Conservation (phyloP, 192 early-diverging fungal species). For the Martensiomyces pterosporus region DNA sequence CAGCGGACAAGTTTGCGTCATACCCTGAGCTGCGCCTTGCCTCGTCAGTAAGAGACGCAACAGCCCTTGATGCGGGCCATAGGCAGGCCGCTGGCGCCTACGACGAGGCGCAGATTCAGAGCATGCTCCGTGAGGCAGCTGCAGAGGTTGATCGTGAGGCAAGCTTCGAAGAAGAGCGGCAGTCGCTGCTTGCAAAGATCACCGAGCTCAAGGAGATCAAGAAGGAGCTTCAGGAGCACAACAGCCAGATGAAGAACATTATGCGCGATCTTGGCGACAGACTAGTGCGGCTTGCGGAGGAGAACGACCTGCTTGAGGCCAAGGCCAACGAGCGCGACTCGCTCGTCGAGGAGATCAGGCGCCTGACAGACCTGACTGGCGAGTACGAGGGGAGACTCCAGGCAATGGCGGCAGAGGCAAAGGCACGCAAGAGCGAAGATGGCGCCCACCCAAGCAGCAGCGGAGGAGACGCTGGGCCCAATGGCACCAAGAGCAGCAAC, state of each 20-base stretch:
- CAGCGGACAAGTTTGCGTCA: conserved; percentile 35
- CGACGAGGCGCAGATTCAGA: conserved; percentile 29
- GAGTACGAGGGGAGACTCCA: conserved; percentile 6
- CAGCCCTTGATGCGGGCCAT: not conserved
- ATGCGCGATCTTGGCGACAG: conserved; percentile 40
- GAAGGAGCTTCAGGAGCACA: conserved; percentile 38
- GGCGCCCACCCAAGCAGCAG: too few species aligned
- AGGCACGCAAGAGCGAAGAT: not conserved
- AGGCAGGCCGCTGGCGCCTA: conserved; percentile 15
- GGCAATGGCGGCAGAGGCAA: not conserved
- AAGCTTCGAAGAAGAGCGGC: conserved; percentile 14
- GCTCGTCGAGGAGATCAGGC: conserved; percentile 10
- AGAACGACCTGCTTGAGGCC: conserved; percentile 39
- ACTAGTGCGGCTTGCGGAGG: conserved; percentile 38
- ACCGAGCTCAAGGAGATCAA: conserved; percentile 16
- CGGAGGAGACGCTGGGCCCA: not conserved
- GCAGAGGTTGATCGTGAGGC: conserved; percentile 20
- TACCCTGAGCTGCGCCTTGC: conserved; percentile 41
- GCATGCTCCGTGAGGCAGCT: conserved; percentile 27
- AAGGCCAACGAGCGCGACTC: conserved; percentile 26
- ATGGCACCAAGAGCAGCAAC: not conserved
- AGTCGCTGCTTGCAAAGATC: conserved; percentile 7
- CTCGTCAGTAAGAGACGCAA: conserved; percentile 7
- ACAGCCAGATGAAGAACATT: conserved; percentile 39
- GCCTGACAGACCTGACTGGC: conserved; percentile 6